Conservation (phyloP, 2,329 filamentous ascomycete species). For the Alternaria consortialis region DNA sequence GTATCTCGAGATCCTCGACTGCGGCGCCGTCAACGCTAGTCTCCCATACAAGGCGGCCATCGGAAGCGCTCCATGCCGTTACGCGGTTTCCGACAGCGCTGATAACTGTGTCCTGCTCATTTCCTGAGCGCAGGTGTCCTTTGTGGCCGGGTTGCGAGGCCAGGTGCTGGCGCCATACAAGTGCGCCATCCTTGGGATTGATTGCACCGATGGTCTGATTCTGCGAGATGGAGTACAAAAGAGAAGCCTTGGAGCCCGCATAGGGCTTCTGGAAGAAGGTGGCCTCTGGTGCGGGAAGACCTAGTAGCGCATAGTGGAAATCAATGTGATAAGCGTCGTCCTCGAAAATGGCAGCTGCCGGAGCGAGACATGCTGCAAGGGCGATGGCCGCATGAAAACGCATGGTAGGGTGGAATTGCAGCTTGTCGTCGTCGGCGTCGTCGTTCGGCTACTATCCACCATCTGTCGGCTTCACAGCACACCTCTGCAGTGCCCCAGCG, state of each 20-base stretch:
- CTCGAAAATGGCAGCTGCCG: slow-evolving; percentile 75
- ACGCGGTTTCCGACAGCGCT: slow-evolving; percentile 76
- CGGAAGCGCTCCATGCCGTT: slow-evolving; percentile 82
- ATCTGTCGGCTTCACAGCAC: neutral
- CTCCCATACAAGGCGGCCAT: slow-evolving; percentile 81
- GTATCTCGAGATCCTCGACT: slow-evolving; percentile 77
- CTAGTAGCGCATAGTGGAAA: slow-evolving; percentile 90
- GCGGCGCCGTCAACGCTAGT: slow-evolving; percentile 64
- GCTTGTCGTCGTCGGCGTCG: slow-evolving; percentile 11
- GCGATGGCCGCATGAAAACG: slow-evolving; percentile 47
- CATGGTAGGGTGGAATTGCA: slow-evolving; percentile 41
- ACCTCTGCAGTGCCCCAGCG: neutral
- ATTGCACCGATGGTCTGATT: slow-evolving; percentile 84
- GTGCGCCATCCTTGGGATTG: slow-evolving; percentile 82
- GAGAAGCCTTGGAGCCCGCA: slow-evolving; percentile 80
- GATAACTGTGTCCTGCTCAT: slow-evolving; percentile 79
- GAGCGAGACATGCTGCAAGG: slow-evolving; percentile 56
- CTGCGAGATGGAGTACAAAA: slow-evolving; percentile 91
- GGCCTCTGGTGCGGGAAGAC: slow-evolving; percentile 79
- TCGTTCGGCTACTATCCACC: neutral
- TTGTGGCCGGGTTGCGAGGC: slow-evolving; percentile 50
- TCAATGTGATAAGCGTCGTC: slow-evolving; percentile 94
- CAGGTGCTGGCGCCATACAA: slow-evolving; percentile 87
- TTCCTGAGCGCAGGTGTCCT: slow-evolving; percentile 72
- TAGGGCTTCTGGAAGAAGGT: slow-evolving; percentile 95